Base-by-base conservation (phyloP, 139 green algal species). In the Parachlorella kessleri region DNA sequence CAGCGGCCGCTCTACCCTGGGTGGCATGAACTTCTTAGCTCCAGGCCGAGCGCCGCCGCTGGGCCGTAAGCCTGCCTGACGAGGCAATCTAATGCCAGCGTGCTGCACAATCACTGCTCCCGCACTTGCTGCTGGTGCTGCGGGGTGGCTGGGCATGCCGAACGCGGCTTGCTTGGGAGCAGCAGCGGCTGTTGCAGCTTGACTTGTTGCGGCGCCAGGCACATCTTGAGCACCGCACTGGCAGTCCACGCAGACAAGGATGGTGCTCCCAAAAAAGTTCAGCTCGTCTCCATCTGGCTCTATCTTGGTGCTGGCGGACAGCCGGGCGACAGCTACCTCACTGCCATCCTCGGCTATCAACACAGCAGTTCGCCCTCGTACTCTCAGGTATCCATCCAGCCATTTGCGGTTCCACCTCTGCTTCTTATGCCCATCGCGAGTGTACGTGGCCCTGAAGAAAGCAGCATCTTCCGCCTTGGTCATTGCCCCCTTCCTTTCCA, bases 381-480 rank as follows among this genome's bases (percentile, higher is more conserved):
- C 37, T 6, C 23, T 69, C 32, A 83, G 26, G 28, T 42, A 83
- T 23, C 81, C 81, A 40, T 86, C 81, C 33, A 83, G 30, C 70
- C 70, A 83, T 18, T 41, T 54, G 26, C 76, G 54, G 54, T 83
- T 78, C 54, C 75, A 68, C 3, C 53, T 18, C 39, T 73, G 54
- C 42, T 86, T 80, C 59, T 86, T 86, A 36, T 83, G 81, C 14
- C 63, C 81, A 35, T 83, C 81, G 1, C 48, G 35, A 4, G 76
- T 83, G 71, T 80, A 86, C 9, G 81, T 86, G 28, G 30, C 79
- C 6, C 38, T 55, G 37, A 59, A 78, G 55, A 37, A 71, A 3
- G 55, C 36, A n/a, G n/a, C n/a, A n/a, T n/a, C n/a, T n/a, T n/a
- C n/a, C n/a, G n/a, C n/a, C n/a, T n/a, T n/a, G n/a, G n/a, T n/a